Percentiles rank a stretch among this genome's conserved stretches.
These are phyloP conservation scores for Metschnikowia cerradonensis DNA, from an alignment of 805 yeast genomes.

Conservation along the genomic window DNA sequence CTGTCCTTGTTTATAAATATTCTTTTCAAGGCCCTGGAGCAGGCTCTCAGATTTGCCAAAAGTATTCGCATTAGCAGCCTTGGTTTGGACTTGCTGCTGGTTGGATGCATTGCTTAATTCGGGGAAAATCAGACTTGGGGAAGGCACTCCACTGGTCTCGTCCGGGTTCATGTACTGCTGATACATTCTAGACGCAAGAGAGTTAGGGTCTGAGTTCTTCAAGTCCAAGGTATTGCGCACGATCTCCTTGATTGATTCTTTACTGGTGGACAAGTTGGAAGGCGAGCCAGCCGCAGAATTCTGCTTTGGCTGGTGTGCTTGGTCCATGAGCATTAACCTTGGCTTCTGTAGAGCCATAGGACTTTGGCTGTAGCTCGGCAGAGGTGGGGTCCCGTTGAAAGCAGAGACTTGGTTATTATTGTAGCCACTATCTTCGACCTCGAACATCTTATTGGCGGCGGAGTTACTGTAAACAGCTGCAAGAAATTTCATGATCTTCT, in stretches of 20 bases:
- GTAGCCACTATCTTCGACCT: conserved; percentile 24
- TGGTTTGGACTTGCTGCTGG: not conserved
- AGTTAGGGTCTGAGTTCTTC: conserved; percentile 6
- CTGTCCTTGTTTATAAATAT: conserved; percentile 46
- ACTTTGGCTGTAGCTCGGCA: conserved; percentile 8
- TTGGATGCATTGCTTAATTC: conserved; percentile 23
- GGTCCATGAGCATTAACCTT: conserved; percentile 39
- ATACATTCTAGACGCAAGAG: conserved; percentile 26
- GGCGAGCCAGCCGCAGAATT: conserved; percentile 7
- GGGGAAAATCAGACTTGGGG: conserved; percentile 33
- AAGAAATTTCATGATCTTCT: conserved; percentile 79
- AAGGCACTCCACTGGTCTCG: conserved; percentile 16
- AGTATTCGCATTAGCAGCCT: not conserved
- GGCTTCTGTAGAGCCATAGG: conserved; percentile 21
- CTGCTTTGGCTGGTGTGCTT: conserved; percentile 23
- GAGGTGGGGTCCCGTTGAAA: conserved; percentile 12
- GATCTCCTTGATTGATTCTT: conserved; percentile 17
- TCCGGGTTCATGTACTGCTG: conserved; percentile 31
- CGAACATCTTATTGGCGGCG: conserved; percentile 44
- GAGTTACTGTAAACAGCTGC: conserved; percentile 73
- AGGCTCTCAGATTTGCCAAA: conserved; percentile 1
- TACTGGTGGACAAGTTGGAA: conserved; percentile 9
- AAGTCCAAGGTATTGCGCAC: conserved; percentile 12
- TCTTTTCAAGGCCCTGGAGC: conserved; percentile 41
- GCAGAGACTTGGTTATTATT: conserved; percentile 22